Conservation (phyloP, 148 eudicot species). For the Vaccinium macrocarpon region DNA sequence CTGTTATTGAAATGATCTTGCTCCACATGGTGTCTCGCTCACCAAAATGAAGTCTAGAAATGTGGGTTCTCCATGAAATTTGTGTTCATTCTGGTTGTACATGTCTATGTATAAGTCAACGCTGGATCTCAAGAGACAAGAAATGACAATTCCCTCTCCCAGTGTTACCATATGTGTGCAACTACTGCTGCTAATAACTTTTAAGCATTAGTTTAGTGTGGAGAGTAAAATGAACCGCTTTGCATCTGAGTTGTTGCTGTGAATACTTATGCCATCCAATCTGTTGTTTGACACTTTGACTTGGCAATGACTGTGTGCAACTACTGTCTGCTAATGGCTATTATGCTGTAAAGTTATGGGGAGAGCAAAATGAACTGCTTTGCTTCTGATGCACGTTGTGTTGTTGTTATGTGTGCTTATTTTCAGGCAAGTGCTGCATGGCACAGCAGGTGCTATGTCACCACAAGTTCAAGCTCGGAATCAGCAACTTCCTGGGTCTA, state of each 20-base stretch:
- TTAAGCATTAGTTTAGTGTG: not conserved
- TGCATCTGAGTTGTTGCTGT: not conserved
- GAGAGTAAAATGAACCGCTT: not conserved
- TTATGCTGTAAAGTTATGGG: not conserved
- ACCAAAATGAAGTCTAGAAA: not conserved
- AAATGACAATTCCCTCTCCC: not conserved
- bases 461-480: conserved; percentile 77
- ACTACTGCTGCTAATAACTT: not conserved
- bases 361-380: not conserved
- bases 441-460: conserved; percentile 81
- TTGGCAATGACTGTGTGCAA: not conserved
- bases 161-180: not conserved
- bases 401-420: conserved; percentile 1
- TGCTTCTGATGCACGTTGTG: not conserved
- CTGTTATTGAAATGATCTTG: conserved; percentile 29
- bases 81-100: not conserved
- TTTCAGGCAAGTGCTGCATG: conserved; percentile 91
- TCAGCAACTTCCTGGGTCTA: conserved; percentile 73
- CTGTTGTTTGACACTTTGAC: not conserved
- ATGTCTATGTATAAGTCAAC: not conserved
- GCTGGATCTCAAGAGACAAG: conserved; percentile 1
- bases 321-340: not conserved
- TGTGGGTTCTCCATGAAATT: not conserved
- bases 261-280: not conserved
- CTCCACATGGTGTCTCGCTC: not conserved